phyloP scores from a whole-genome alignment of 192 early-diverging fungal species.

The Phycomyces blakesleeanus region DNA sequence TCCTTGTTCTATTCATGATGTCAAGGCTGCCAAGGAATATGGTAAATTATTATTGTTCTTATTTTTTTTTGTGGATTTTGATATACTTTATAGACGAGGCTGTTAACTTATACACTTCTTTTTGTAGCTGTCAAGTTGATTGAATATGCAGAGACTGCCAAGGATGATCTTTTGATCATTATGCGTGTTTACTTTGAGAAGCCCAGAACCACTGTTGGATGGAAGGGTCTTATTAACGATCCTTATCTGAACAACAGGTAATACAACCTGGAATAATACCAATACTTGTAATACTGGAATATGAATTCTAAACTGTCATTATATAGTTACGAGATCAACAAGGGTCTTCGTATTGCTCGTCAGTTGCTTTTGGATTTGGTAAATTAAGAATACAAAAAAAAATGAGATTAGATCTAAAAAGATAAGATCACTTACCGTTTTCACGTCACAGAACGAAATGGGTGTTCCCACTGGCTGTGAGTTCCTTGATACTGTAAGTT shows the following conservation, averaged over 20 bases:
- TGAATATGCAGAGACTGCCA: constrained; percentile 34
- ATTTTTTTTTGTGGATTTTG: background rate
- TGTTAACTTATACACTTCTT: background rate
- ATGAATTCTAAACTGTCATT: background rate
- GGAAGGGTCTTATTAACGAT: constrained; percentile 93
- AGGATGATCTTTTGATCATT: constrained; percentile 65
- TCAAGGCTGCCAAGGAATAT: constrained; percentile 75
- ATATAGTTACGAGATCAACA: constrained; percentile 70
- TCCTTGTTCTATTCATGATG: constrained; percentile 84
- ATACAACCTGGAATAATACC: background rate
- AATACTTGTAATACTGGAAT: background rate
- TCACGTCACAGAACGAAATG: constrained; percentile 50
- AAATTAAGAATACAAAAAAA: too few relatives aligned
- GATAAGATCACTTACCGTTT: constrained; percentile 3
- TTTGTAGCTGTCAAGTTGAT: constrained; percentile 7
- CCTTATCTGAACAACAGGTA: constrained; percentile 65
- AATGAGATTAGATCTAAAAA: too few relatives aligned
- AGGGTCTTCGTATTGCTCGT: constrained; percentile 76
- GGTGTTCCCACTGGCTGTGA: constrained; percentile 75
- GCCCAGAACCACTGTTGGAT: constrained; percentile 81
- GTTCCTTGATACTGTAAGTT: constrained; percentile 63
- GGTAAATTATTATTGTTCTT: constrained; percentile 32
- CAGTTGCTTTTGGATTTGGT: constrained; percentile 65
- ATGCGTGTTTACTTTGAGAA: constrained; percentile 91
- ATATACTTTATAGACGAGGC: too few relatives aligned